Conservation (phyloP, 2,329 filamentous ascomycete species). For the Talaromyces funiculosus region DNA sequence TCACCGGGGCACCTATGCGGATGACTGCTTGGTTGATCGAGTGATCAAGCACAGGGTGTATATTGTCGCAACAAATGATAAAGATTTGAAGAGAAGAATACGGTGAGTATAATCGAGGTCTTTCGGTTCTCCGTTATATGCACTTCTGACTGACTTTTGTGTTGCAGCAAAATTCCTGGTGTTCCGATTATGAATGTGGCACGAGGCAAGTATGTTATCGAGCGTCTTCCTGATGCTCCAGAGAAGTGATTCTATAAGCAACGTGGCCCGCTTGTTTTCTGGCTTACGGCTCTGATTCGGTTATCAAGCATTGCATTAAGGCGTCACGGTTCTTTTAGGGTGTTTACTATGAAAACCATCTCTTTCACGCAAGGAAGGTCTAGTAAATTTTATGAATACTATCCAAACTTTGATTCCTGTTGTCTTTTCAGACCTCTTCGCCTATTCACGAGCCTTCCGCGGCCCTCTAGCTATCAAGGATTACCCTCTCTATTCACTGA, state of each 20-base stretch:
- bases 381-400: neutral
- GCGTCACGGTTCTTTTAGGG: neutral
- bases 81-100: slow-evolving; percentile 74
- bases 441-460: neutral
- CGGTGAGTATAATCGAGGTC: slow-evolving; percentile 34
- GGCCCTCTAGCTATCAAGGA: neutral
- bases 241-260: slow-evolving; percentile 6
- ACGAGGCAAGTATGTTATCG: slow-evolving; percentile 88
- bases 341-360: neutral
- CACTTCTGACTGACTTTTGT: neutral
- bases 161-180: slow-evolving; percentile 61
- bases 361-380: no score
- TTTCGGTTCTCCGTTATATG: neutral
- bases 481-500: neutral
- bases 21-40: slow-evolving; percentile 75
- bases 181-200: slow-evolving; percentile 69
- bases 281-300: neutral
- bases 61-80: slow-evolving; percentile 65
- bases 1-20: slow-evolving; percentile 82
- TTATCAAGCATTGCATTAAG: neutral
- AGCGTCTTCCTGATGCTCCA: slow-evolving; percentile 69
- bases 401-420: neutral
- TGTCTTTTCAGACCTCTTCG: neutral
- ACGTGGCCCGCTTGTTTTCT: neutral
- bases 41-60: slow-evolving; percentile 70